These are phyloP conservation scores for Amesomyces nigricolor DNA, from an alignment of 2,329 filamentous ascomycete genomes.

Conservation along the genomic window DNA sequence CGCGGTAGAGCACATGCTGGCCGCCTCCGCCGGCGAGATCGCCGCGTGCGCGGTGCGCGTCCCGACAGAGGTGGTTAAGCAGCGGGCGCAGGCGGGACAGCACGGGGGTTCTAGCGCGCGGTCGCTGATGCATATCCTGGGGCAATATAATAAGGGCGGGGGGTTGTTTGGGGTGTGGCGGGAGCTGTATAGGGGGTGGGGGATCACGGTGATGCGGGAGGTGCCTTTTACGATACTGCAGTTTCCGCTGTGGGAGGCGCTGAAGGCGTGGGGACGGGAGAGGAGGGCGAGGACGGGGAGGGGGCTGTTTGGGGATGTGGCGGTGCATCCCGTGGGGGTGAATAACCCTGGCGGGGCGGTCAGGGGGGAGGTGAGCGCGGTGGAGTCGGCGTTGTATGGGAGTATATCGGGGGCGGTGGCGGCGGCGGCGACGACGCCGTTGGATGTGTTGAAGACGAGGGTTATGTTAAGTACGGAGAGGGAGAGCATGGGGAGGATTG, in stretches of 20 bases:
- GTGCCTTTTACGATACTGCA: conserved; percentile 97
- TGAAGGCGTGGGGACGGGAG: conserved; percentile 66
- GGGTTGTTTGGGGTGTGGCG: conserved; percentile 59
- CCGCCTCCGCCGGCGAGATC: conserved; percentile 80
- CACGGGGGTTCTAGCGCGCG: conserved; percentile 64
- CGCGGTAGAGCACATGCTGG: conserved; percentile 64
- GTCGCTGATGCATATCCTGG: conserved; percentile 66
- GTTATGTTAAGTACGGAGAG: conserved; percentile 81
- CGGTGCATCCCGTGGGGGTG: neutral
- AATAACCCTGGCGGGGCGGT: conserved; percentile 17
- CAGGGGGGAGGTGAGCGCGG: conserved; percentile 52
- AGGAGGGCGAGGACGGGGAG: conserved; percentile 27
- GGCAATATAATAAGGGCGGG: conserved; percentile 36
- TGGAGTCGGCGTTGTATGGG: conserved; percentile 80
- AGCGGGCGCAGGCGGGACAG: conserved; percentile 84
- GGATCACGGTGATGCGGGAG: conserved; percentile 89
- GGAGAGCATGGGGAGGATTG: conserved; percentile 53
- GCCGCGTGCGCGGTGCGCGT: conserved; percentile 89
- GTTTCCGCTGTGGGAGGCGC: conserved; percentile 91
- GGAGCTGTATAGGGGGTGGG: conserved; percentile 87
- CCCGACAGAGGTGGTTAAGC: conserved; percentile 95
- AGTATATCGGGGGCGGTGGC: conserved; percentile 78
- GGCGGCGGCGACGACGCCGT: conserved; percentile 80
- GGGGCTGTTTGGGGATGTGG: conserved; percentile 25
- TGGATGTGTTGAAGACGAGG: conserved; percentile 94